phyloP scores from a whole-genome alignment of 73 alveolate species.

The Paramecium pentaurelia region DNA sequence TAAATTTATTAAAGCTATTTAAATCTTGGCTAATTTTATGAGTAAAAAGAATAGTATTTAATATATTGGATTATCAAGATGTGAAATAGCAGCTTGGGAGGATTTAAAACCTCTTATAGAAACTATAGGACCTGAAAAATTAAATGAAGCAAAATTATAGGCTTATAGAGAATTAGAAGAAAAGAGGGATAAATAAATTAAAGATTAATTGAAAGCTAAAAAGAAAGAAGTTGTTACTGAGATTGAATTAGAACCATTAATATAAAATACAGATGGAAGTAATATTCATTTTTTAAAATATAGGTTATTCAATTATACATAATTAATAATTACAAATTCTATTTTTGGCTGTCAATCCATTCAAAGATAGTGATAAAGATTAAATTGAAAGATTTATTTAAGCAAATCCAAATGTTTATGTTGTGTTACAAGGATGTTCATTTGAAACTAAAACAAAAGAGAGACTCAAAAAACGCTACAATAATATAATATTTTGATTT shows the following conservation, averaged over 20 bases:
- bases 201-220: slow-evolving; percentile 31
- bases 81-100: slow-evolving; percentile 18
- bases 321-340: not conserved
- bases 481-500: not conserved
- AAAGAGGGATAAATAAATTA: slow-evolving; percentile 21
- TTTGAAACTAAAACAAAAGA: slow-evolving; percentile 9
- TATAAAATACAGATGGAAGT: not conserved
- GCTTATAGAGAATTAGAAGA: slow-evolving; percentile 32
- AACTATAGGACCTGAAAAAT: slow-evolving; percentile 20
- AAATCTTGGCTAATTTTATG: not conserved
- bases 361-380: slow-evolving; percentile 24
- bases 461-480: not conserved
- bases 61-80: not conserved
- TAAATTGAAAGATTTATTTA: not conserved
- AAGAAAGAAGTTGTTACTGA: slow-evolving; percentile 32
- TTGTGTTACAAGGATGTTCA: not conserved
- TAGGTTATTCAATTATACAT: not conserved
- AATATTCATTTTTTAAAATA: not conserved
- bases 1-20: not conserved
- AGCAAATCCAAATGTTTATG: not conserved
- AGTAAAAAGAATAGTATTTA: not conserved
- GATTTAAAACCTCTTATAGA: slow-evolving; percentile 14
- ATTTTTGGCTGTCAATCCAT: slow-evolving; percentile 35
- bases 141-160: not conserved
- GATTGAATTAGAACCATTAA: slow-evolving; percentile 15